Conservation (phyloP, 2,329 filamentous ascomycete species). For the Pezicula carpinea region DNA sequence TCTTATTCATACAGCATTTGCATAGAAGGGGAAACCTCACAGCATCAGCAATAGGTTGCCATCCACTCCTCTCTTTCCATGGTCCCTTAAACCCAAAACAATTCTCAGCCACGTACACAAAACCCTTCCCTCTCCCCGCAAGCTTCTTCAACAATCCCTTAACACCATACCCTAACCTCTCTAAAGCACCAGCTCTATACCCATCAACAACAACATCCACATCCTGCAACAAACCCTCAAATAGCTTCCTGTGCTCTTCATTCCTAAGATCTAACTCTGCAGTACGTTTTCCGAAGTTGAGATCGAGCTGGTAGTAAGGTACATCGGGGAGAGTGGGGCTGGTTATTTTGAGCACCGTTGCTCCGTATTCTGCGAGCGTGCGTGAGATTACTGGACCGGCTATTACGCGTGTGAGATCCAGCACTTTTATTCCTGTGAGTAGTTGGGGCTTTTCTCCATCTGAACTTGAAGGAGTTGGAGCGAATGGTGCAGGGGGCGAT, state of each 20-base stretch:
- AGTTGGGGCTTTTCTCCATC: too few relatives aligned
- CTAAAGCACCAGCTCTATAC: slow-evolving; percentile 62
- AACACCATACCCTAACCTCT: slow-evolving; percentile 58
- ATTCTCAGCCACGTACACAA: slow-evolving; percentile 59
- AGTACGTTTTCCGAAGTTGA: slow-evolving; percentile 67
- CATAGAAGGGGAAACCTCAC: too few relatives aligned
- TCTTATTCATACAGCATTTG: too few relatives aligned
- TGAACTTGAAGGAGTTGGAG: too few relatives aligned
- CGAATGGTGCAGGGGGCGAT: too few relatives aligned
- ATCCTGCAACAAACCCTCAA: slow-evolving; percentile 55
- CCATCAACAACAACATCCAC: slow-evolving; percentile 66
- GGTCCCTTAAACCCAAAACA: slow-evolving; percentile 64
- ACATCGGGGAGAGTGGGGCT: slow-evolving; percentile 64
- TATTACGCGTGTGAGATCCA: slow-evolving; percentile 72
- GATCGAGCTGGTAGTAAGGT: slow-evolving; percentile 68
- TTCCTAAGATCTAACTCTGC: slow-evolving; percentile 59
- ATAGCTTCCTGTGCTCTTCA: slow-evolving; percentile 43
- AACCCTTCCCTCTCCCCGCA: slow-evolving; percentile 51
- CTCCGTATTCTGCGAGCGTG: slow-evolving; percentile 70
- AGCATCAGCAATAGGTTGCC: slow-evolving; percentile 66
- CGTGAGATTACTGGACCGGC: slow-evolving; percentile 70
- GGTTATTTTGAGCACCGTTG: slow-evolving; percentile 69
- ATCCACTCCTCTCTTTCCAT: slow-evolving; percentile 61
- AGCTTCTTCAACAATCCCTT: slow-evolving; percentile 48
- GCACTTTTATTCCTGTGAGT: slow-evolving; percentile 61